A percentile compares a stretch with the other conserved stretches of the same genome.
phyloP scores from a whole-genome alignment of 179 eudicot species.

The Spergularia azorica region DNA sequence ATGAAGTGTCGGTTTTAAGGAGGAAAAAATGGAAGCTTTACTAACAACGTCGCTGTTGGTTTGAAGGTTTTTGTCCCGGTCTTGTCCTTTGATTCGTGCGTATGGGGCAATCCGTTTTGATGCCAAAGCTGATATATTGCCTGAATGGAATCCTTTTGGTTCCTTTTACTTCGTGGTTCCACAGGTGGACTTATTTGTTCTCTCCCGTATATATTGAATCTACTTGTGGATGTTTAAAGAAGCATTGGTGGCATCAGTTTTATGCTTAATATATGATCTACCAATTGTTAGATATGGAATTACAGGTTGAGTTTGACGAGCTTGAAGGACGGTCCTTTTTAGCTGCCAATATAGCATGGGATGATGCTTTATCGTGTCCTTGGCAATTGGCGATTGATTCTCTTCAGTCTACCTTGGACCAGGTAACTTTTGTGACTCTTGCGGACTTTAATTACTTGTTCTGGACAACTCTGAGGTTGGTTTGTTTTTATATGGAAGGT shows the following conservation, averaged over 20 bases:
- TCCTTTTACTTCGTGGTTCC: constrained; percentile 93
- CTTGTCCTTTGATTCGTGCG: constrained; percentile 82
- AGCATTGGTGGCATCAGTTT: constrained; percentile 19
- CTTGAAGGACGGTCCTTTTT: constrained; percentile 81
- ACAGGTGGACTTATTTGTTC: constrained; percentile 52
- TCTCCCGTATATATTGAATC: constrained; percentile 1
- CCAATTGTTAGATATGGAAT: constrained; percentile 39
- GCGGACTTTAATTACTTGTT: background rate
- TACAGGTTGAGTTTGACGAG: constrained; percentile 90
- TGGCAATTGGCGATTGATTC: constrained; percentile 60
- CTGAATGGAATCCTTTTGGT: constrained; percentile 89
- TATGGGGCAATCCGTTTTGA: constrained; percentile 98
- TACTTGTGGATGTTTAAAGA: constrained; percentile 4
- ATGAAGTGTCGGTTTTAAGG: background rate
- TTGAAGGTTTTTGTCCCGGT: constrained; percentile 75
- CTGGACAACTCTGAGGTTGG: constrained; percentile 12
- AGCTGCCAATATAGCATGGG: constrained; percentile 91
- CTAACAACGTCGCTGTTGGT: constrained; percentile 2
- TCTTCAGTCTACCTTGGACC: constrained; percentile 61
- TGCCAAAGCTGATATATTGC: constrained; percentile 53
- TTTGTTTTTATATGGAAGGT: constrained; percentile 46
- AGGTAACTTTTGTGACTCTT: constrained; percentile 43
- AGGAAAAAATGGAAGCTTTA: constrained; percentile 2
- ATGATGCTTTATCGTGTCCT: constrained; percentile 54
- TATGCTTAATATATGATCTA: constrained; percentile 32